These are phyloP conservation scores for Termitomyces sp. DNA, from an alignment of 768 basidiomycete genomes.

Conservation along the genomic window DNA sequence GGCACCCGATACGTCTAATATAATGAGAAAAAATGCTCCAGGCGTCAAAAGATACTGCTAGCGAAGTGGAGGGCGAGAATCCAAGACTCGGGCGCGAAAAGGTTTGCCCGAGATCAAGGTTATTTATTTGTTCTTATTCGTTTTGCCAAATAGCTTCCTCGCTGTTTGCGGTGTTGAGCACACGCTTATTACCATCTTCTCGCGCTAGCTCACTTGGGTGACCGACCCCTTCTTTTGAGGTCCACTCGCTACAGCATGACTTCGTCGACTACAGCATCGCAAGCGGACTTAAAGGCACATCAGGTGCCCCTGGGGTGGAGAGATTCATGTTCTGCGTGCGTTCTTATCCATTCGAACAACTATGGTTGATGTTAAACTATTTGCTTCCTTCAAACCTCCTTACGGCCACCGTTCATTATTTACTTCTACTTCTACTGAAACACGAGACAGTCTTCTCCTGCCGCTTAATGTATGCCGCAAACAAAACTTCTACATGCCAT, in stretches of 20 bases:
- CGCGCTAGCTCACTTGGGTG: background rate
- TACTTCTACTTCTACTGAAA: background rate
- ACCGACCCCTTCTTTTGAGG: background rate
- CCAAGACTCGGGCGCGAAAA: no score
- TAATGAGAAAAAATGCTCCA: background rate
- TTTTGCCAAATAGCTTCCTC: constrained; percentile 5
- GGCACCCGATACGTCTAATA: background rate
- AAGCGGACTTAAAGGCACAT: constrained; percentile 73
- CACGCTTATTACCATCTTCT: background rate
- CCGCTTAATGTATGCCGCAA: constrained; percentile 86
- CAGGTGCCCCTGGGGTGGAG: constrained; percentile 80
- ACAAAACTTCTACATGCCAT: constrained; percentile 76
- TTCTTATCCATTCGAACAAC: constrained; percentile 14
- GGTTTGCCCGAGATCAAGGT: background rate
- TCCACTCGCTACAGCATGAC: constrained; percentile 42
- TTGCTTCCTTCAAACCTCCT: background rate
- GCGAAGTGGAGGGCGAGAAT: no score
- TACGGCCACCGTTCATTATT: no score
- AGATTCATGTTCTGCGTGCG: constrained; percentile 90
- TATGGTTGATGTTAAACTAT: constrained; percentile 5
- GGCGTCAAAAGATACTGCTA: background rate
- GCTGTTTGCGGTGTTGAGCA: constrained; percentile 1
- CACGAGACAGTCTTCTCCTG: constrained; percentile 65
- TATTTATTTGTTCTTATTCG: constrained; percentile 4
- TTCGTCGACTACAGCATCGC: constrained; percentile 76